These are phyloP conservation scores for Alternaria ventricosa DNA, from an alignment of 2,329 filamentous ascomycete genomes.

Conservation along the genomic window DNA sequence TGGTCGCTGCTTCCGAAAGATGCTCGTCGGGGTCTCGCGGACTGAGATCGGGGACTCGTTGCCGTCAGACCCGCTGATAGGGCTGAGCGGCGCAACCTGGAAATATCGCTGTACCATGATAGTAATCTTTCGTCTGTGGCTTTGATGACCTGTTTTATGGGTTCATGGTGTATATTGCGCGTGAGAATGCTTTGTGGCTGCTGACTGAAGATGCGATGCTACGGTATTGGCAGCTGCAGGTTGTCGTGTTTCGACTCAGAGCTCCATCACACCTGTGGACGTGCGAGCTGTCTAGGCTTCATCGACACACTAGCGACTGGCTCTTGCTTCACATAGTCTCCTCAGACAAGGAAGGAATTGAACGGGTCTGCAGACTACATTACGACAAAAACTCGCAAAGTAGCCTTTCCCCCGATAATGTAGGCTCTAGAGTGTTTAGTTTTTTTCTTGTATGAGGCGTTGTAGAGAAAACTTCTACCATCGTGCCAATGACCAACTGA, in stretches of 20 bases:
- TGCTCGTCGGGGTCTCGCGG: conserved; percentile 21
- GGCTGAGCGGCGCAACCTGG: conserved; percentile 1
- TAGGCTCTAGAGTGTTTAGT: too few relatives aligned
- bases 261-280: background rate
- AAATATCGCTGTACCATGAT: background rate
- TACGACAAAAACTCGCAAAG: too few relatives aligned
- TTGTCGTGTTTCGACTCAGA: background rate
- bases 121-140: background rate
- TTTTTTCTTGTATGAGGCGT: too few relatives aligned
- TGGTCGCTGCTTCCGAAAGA: conserved; percentile 14
- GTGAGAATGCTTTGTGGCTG: background rate
- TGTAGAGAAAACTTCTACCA: background rate
- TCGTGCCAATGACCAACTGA: background rate
- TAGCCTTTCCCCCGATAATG: too few relatives aligned
- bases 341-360: too few relatives aligned
- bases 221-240: background rate
- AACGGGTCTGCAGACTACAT: too few relatives aligned
- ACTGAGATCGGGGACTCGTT: conserved; percentile 16
- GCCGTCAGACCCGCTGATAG: conserved; percentile 14
- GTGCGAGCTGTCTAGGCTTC: background rate
- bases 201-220: background rate
- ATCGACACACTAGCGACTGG: background rate
- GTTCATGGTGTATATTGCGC: background rate
- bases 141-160: background rate
- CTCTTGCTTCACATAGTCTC: background rate